These are phyloP conservation scores for Trametes gibbosa DNA, from an alignment of 768 basidiomycete species.

Conservation along the genomic window DNA sequence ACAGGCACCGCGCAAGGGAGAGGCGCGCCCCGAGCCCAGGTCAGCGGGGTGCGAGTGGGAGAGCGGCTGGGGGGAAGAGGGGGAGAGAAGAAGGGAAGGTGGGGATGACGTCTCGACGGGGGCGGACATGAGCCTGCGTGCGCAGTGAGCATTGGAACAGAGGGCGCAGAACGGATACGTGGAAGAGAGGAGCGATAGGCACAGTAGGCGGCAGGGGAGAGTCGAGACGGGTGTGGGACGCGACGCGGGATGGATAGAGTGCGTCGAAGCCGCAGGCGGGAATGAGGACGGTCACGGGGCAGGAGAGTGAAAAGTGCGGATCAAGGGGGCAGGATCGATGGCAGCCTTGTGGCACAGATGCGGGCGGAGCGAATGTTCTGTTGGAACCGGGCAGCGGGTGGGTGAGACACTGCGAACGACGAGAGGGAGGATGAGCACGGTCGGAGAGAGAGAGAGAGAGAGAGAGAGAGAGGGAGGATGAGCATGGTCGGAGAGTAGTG, in stretches of 20 bases:
- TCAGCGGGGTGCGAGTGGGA: neutral
- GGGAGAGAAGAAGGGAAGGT: neutral
- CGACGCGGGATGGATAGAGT: neutral
- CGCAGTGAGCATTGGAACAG: neutral
- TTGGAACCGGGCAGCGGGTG: neutral
- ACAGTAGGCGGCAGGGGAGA: neutral
- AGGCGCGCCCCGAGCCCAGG: neutral
- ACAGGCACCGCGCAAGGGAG: constrained; percentile 1
- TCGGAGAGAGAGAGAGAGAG: neutral
- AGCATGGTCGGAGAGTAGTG: too few relatives aligned
- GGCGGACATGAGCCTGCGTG: neutral
- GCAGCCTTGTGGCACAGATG: constrained; percentile 14
- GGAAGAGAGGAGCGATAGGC: neutral
- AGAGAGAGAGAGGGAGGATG: neutral
- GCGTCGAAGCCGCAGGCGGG: neutral
- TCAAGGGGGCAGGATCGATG: constrained; percentile 12
- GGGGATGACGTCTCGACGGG: constrained; percentile 2
- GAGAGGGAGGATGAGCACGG: neutral
- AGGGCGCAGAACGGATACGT: neutral
- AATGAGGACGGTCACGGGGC: constrained; percentile 10
- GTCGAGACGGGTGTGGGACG: neutral
- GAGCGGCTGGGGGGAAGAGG: neutral
- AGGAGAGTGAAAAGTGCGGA: neutral
- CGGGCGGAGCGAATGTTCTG: constrained; percentile 8
- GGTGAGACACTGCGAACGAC: too few relatives aligned